These are phyloP conservation scores for Daldinia loculata DNA, from an alignment of 495 filamentous ascomycete genomes.

Conservation along the genomic window DNA sequence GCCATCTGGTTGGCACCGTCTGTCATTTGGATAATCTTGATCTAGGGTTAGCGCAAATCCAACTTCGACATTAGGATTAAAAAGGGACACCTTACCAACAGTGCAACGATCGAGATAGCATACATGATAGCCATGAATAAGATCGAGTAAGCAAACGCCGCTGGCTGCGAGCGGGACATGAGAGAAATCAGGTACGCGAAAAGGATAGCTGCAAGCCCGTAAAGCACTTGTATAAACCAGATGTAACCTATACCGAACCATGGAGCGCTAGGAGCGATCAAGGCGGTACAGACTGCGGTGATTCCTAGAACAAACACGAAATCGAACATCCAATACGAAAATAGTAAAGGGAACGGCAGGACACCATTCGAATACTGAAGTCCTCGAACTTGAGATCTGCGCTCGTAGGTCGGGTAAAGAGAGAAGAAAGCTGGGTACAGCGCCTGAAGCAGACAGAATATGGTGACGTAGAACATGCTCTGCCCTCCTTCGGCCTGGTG, in stretches of 20 bases:
- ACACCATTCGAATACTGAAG: conserved; percentile 79
- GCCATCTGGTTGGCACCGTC: conserved; percentile 70
- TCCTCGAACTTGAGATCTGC: conserved; percentile 70
- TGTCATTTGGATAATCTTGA: conserved; percentile 64
- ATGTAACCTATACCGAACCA: conserved; percentile 82
- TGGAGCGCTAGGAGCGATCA: conserved; percentile 65
- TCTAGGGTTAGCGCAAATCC: conserved; percentile 56
- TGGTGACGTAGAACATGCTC: conserved; percentile 63
- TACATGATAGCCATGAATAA: conserved; percentile 70
- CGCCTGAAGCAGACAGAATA: conserved; percentile 70
- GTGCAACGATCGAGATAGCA: conserved; percentile 70
- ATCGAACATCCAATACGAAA: conserved; percentile 75
- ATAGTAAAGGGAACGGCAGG: conserved; percentile 65
- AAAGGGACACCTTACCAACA: conserved; percentile 43
- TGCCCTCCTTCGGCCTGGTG: conserved; percentile 63
- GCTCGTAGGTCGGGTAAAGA: conserved; percentile 74
- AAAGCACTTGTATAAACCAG: conserved; percentile 77
- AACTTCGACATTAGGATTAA: conserved; percentile 63
- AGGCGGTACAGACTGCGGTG: conserved; percentile 65
- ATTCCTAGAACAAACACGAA: conserved; percentile 67
- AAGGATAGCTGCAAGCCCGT: conserved; percentile 75
- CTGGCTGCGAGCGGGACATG: conserved; percentile 70
- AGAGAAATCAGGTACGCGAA: conserved; percentile 78
- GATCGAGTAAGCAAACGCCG: conserved; percentile 73
- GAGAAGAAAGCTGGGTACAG: conserved; percentile 77